Base-by-base conservation (phyloP, 2,329 filamentous ascomycete genomes). In the Phaeosphaeriaceae sp. region DNA sequence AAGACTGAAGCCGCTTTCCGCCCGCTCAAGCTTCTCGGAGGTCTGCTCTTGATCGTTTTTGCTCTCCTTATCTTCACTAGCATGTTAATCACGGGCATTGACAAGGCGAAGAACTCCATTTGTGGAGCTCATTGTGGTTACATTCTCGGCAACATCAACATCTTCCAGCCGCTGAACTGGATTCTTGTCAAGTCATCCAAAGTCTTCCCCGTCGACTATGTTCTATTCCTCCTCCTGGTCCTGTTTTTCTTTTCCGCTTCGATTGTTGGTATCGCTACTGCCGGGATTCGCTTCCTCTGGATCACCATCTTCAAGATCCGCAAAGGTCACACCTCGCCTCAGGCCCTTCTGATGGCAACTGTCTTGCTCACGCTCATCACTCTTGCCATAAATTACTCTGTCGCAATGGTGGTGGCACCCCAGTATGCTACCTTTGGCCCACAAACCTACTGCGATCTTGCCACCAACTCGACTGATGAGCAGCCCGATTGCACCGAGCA, bases 281-380 rank as follows among this genome's bases (percentile, higher is more conserved):
- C 97, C 49, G 94, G 94, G 37, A 96, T 99, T 64, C 89, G 94
- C 58, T 96, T 99, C 81, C 83, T 99, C 43, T 99, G 94, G 94
- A 81, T 99, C 62, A 88, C 84, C 50, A 86, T 99, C 66, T 97
- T 97, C 82, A 87, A 88, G 71, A 93, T 99, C 64, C 86, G 91
- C 64, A 90, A 88, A 67, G 91, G 92, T 21, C 86, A 92, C 61
- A 97, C 93, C 1, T 88, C 90, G 0, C 94, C 94, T 0, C 94
- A 97, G 72, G 94, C 93, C 1, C 81, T 99, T 6, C 84, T 99
- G 45, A 86, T 97, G 68, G 89, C 91, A 1, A 97, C 93, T 0
- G 90, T 95, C 9, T 86, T 99, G 79, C 81, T 99, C 38, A 93
- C 91, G 0, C 82, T 97, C 57, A 93, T 95, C 59, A 90, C 90